Evolutionary conservation across 179 eudicot genomes (phyloP).

Genomic region (Silene coronaria): DNA sequence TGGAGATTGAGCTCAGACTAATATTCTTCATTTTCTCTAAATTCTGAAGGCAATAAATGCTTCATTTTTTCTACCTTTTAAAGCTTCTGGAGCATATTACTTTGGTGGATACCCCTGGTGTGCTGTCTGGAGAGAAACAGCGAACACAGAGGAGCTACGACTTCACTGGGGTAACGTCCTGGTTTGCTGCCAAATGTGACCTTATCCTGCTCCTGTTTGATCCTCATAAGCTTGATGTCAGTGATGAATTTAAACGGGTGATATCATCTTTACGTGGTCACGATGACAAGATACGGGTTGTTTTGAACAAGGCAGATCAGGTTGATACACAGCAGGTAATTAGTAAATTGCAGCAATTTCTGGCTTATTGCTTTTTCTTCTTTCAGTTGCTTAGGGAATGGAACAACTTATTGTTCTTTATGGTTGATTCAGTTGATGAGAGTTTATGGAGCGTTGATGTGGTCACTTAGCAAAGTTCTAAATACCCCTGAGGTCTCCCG

Average conservation of each 20-base stretch:
- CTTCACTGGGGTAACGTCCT: conserved; percentile 82
- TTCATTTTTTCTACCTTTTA: conserved; percentile 13
- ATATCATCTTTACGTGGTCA: conserved; percentile 77
- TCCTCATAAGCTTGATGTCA: conserved; percentile 91
- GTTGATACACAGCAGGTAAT: conserved; percentile 79
- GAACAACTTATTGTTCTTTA: not conserved
- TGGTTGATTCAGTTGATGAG: conserved; percentile 60
- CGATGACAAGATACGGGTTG: conserved; percentile 89
- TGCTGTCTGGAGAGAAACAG: conserved; percentile 89
- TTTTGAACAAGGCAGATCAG: conserved; percentile 88
- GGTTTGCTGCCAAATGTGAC: conserved; percentile 97
- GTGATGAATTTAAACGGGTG: conserved; percentile 91
- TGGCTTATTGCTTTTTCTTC: not conserved
- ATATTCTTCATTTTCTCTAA: not conserved
- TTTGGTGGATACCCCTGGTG: conserved; percentile 90
- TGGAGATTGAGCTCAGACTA: not conserved
- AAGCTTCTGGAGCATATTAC: conserved; percentile 78
- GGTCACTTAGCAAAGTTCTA: conserved; percentile 89
- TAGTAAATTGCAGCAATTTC: conserved; percentile 8
- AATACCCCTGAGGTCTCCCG: conserved; percentile 90
- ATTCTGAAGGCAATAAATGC: not conserved
- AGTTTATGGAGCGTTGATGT: conserved; percentile 94
- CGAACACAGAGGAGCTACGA: conserved; percentile 82
- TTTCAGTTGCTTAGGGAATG: not conserved
- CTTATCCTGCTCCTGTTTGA: conserved; percentile 78